These are phyloP conservation scores for Pichia membranifaciens DNA, from an alignment of 805 yeast species.

Conservation along the genomic window DNA sequence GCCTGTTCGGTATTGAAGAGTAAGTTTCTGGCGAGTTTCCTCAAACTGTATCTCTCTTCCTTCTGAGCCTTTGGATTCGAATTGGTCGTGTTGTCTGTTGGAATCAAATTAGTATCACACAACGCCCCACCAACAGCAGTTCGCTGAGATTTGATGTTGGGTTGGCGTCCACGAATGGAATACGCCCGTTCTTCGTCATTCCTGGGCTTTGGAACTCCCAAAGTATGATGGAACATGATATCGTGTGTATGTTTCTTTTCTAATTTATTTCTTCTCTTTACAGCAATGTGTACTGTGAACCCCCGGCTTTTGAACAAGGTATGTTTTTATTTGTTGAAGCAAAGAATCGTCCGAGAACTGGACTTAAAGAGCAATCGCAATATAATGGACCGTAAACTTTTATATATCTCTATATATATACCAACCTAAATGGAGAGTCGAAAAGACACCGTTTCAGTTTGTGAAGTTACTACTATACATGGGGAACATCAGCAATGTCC, in stretches of 20 bases:
- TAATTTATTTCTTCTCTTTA: too few species aligned
- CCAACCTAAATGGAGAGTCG: too few species aligned
- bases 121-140: neutral
- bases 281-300: too few species aligned
- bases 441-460: too few species aligned
- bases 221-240: neutral
- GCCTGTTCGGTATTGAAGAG: constrained; percentile 15
- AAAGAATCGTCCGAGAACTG: too few species aligned
- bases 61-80: constrained; percentile 3
- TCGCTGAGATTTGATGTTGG: neutral
- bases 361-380: too few species aligned
- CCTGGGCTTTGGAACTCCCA: neutral
- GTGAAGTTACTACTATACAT: too few species aligned
- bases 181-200: neutral
- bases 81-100: neutral
- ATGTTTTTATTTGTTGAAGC: too few species aligned
- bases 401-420: too few species aligned
- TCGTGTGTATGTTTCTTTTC: too few species aligned
- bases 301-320: too few species aligned
- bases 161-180: neutral
- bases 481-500: neutral
- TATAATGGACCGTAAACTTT: too few species aligned
- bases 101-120: neutral
- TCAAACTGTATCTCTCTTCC: constrained; percentile 22
- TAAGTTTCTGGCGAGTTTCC: constrained; percentile 24